Conservation (phyloP, 371 early-diverging fungal genomes). For the Lichtheimia ramosa region DNA sequence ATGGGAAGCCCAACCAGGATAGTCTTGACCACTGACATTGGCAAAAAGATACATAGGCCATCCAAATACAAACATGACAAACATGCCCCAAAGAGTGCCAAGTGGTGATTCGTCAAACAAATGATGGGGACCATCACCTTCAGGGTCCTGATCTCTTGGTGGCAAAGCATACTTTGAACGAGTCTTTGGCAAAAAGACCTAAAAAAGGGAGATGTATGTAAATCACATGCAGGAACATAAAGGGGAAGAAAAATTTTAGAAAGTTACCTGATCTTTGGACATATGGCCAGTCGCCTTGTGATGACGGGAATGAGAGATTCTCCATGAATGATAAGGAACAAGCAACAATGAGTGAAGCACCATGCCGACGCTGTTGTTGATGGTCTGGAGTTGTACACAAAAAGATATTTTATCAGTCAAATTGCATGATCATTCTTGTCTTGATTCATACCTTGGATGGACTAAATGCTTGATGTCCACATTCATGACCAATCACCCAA, state of each 20-base stretch:
- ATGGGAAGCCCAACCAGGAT: constrained; percentile 76
- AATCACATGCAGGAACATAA: not conserved
- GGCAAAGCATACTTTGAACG: constrained; percentile 53
- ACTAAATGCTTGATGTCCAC: constrained; percentile 86
- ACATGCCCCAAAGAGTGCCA: constrained; percentile 53
- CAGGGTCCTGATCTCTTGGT: constrained; percentile 29
- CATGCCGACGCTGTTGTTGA: constrained; percentile 83
- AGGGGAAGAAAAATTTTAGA: constrained; percentile 6
- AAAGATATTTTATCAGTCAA: not conserved
- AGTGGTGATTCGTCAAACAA: constrained; percentile 70
- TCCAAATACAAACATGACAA: constrained; percentile 71
- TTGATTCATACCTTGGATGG: constrained; percentile 50
- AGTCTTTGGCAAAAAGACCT: constrained; percentile 80
- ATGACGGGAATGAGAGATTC: constrained; percentile 75
- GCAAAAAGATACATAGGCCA: constrained; percentile 82
- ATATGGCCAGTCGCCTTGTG: constrained; percentile 84
- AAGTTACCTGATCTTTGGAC: constrained; percentile 71
- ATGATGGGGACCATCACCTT: constrained; percentile 44
- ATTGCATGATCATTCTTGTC: not conserved
- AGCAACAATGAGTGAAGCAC: constrained; percentile 79
- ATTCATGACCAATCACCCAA: constrained; percentile 91
- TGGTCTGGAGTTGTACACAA: constrained; percentile 20
- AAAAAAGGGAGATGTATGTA: not conserved
- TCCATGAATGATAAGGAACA: constrained; percentile 84
- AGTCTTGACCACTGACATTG: constrained; percentile 74